A percentile compares a stretch with the other conserved stretches of the same genome.
phyloP scores from a whole-genome alignment of 2,329 filamentous ascomycete species.

The Aschersonia sp. region DNA sequence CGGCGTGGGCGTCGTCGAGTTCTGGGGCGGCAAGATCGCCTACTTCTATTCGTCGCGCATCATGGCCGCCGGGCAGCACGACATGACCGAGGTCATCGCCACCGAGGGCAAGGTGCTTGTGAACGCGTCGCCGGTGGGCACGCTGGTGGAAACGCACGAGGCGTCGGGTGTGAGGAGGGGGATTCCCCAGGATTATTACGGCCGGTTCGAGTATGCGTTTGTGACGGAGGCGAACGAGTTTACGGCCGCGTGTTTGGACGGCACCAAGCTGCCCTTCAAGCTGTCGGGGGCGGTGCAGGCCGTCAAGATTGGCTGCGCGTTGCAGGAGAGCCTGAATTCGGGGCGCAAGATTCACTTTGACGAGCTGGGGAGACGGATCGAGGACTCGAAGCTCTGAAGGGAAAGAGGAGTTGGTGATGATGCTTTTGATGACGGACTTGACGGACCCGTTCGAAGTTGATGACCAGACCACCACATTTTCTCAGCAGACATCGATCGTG shows the following conservation, averaged over 20 bases:
- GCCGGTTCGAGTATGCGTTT: constrained; percentile 48
- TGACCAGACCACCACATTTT: too few relatives aligned
- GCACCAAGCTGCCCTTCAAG: constrained; percentile 40
- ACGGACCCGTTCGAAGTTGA: too few relatives aligned
- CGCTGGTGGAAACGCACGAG: constrained; percentile 41
- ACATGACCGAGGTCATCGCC: constrained; percentile 53
- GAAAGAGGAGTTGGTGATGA: too few relatives aligned
- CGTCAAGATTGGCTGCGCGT: constrained; percentile 44
- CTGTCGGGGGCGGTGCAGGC: constrained; percentile 42
- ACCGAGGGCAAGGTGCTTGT: constrained; percentile 49
- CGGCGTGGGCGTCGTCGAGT: constrained; percentile 45
- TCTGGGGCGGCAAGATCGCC: constrained; percentile 48
- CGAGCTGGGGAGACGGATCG: constrained; percentile 16
- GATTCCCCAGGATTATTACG: constrained; percentile 48
- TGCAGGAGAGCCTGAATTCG: constrained; percentile 42
- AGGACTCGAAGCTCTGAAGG: constrained; percentile 10
- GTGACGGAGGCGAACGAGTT: constrained; percentile 52
- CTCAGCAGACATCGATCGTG: too few relatives aligned
- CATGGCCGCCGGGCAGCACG: constrained; percentile 56
- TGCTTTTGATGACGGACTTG: too few relatives aligned
- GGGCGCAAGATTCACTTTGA: constrained; percentile 47
- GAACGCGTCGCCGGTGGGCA: constrained; percentile 41
- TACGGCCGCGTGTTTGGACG: constrained; percentile 42
- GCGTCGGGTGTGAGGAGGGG: constrained; percentile 35
- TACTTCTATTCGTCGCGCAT: constrained; percentile 53